These are phyloP conservation scores for Ganoderma resinaceum DNA, from an alignment of 1,284 basidiomycete species.

Conservation along the genomic window DNA sequence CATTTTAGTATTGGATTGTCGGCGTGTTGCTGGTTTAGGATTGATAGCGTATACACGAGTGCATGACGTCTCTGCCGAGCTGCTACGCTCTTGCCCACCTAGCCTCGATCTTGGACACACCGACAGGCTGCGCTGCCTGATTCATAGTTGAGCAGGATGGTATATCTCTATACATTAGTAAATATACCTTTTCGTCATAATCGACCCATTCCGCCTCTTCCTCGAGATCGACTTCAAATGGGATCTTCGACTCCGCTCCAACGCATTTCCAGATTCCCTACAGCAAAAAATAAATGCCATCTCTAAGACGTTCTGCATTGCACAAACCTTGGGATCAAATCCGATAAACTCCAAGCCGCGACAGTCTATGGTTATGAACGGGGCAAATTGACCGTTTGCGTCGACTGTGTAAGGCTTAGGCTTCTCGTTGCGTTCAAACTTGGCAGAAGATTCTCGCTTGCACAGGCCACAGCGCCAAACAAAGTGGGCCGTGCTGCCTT, in stretches of 20 bases:
- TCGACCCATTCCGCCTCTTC: slow-evolving; percentile 76
- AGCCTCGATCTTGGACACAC: slow-evolving; percentile 66
- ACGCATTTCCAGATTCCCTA: slow-evolving; percentile 78
- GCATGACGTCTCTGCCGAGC: background rate
- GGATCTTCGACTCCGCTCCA: slow-evolving; percentile 58
- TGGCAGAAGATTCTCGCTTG: slow-evolving; percentile 81
- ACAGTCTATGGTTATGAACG: slow-evolving; percentile 75
- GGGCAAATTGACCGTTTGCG: slow-evolving; percentile 62
- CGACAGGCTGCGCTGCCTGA: slow-evolving; percentile 68
- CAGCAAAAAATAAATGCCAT: slow-evolving; percentile 3
- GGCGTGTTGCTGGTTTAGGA: background rate
- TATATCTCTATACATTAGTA: background rate
- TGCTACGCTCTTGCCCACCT: slow-evolving; percentile 68
- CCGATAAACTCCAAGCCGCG: slow-evolving; percentile 78
- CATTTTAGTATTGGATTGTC: background rate
- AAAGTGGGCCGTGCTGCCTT: slow-evolving; percentile 73
- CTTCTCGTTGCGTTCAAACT: slow-evolving; percentile 64
- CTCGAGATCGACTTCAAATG: slow-evolving; percentile 70
- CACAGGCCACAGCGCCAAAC: slow-evolving; percentile 81
- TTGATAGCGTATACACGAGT: slow-evolving; percentile 12
- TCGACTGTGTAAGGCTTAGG: slow-evolving; percentile 65
- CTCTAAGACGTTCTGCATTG: background rate
- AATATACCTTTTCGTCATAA: slow-evolving; percentile 79
- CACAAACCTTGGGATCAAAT: slow-evolving; percentile 69
- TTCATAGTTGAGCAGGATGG: background rate